Conservation (phyloP, 305 asterid genomes). For the Andrographis paniculata region DNA sequence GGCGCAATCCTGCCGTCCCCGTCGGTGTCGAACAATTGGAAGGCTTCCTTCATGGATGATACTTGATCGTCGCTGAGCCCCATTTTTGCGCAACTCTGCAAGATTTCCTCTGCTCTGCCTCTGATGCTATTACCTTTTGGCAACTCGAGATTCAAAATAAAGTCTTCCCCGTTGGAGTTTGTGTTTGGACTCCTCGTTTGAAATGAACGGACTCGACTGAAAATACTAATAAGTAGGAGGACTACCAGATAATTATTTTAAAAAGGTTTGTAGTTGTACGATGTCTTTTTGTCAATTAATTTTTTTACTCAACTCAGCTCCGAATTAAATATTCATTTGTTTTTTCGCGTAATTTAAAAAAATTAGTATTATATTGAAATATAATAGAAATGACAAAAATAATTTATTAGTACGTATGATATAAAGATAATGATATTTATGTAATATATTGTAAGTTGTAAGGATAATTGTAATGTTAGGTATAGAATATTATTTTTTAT, state of each 20-base stretch:
- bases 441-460: too few relatives aligned
- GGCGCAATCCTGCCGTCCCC: slow-evolving; percentile 94
- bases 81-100: slow-evolving; percentile 31
- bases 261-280: too few relatives aligned
- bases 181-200: not conserved
- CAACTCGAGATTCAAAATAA: not conserved
- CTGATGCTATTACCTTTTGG: not conserved
- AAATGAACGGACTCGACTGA: not conserved
- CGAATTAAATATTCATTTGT: too few relatives aligned
- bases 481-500: too few relatives aligned
- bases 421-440: too few relatives aligned
- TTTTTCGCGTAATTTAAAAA: too few relatives aligned
- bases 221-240: not conserved
- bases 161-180: not conserved
- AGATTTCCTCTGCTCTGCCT: not conserved
- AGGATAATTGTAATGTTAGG: too few relatives aligned
- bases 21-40: slow-evolving; percentile 87
- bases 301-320: too few relatives aligned
- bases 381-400: too few relatives aligned
- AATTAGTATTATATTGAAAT: too few relatives aligned
- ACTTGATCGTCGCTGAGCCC: slow-evolving; percentile 79
- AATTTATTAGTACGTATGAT: too few relatives aligned
- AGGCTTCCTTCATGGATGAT: slow-evolving; percentile 88
- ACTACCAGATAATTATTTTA: not conserved
- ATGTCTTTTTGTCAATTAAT: too few relatives aligned